Conservation (phyloP, 2,329 filamentous ascomycete genomes). For the Fonsecaea erecta region DNA sequence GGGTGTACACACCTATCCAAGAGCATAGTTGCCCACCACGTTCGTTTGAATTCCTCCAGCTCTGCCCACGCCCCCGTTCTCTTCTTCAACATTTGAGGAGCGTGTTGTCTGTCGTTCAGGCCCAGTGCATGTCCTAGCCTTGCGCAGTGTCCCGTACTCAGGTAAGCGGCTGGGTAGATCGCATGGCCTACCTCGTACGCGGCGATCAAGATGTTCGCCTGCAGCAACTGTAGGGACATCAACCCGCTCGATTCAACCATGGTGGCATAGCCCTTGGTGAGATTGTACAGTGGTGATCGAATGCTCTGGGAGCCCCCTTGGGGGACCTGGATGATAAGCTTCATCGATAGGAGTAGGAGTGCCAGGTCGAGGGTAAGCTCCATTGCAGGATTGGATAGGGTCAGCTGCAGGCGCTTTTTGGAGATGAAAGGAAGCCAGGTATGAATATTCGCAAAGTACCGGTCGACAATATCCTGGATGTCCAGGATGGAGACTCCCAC, state of each 20-base stretch:
- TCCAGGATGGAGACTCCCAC: conserved; percentile 35
- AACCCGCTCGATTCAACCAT: conserved; percentile 39
- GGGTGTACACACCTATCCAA: conserved; percentile 35
- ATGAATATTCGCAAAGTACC: conserved; percentile 38
- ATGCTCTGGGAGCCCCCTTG: conserved; percentile 16
- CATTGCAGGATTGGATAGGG: conserved; percentile 34
- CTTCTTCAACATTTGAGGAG: conserved; percentile 33
- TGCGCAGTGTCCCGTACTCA: conserved; percentile 38
- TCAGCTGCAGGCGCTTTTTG: conserved; percentile 33
- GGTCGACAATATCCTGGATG: conserved; percentile 34
- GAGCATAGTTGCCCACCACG: conserved; percentile 40
- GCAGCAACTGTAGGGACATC: conserved; percentile 39
- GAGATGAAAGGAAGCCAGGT: conserved; percentile 39
- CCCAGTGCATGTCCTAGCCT: conserved; percentile 36
- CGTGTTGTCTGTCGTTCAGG: conserved; percentile 33
- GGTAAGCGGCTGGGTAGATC: conserved; percentile 46
- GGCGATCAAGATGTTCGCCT: conserved; percentile 42
- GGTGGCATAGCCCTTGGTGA: conserved; percentile 40
- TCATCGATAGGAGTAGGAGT: conserved; percentile 42
- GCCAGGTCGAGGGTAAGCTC: conserved; percentile 37
- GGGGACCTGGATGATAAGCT: conserved; percentile 37
- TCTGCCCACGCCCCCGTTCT: conserved; percentile 37
- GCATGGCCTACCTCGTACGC: conserved; percentile 44
- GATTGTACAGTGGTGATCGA: conserved; percentile 37
- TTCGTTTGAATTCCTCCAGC: conserved; percentile 36